Conservation (phyloP, 192 early-diverging fungal species). For the Podochytrium sp. region DNA sequence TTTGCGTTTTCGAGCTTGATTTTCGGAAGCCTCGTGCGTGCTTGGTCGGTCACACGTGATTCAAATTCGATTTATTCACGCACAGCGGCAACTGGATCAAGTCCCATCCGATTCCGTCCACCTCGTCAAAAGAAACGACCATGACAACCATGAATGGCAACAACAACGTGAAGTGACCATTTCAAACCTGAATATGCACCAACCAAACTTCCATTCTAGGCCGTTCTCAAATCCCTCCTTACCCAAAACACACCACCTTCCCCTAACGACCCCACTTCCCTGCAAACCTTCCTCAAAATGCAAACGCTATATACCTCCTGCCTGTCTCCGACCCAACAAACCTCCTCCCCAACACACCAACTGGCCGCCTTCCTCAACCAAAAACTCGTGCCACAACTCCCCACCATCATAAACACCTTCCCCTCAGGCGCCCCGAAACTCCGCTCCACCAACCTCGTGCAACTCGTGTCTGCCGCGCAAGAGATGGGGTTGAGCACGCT, state of each 20-base stretch:
- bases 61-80: neutral
- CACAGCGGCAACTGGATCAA: conserved; percentile 20
- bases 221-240: neutral
- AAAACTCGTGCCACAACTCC: neutral
- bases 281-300: neutral
- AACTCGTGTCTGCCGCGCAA: neutral
- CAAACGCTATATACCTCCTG: conserved; percentile 10
- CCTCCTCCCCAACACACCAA: neutral
- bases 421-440: conserved; percentile 15
- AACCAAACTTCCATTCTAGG: neutral
- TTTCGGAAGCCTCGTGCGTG: too few species aligned
- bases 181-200: neutral
- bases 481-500: neutral
- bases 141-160: neutral
- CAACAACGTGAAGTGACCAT: conserved; percentile 10
- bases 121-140: neutral
- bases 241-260: neutral
- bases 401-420: conserved; percentile 16
- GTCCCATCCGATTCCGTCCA: conserved; percentile 1
- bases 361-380: neutral
- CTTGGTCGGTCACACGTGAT: too few species aligned
- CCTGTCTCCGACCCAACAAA: neutral
- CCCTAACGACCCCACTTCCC: neutral
- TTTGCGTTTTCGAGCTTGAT: too few species aligned
- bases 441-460: neutral